Evolutionary conservation across 1,284 basidiomycete genomes (phyloP).

Genomic region (Wolfiporia cocos): DNA sequence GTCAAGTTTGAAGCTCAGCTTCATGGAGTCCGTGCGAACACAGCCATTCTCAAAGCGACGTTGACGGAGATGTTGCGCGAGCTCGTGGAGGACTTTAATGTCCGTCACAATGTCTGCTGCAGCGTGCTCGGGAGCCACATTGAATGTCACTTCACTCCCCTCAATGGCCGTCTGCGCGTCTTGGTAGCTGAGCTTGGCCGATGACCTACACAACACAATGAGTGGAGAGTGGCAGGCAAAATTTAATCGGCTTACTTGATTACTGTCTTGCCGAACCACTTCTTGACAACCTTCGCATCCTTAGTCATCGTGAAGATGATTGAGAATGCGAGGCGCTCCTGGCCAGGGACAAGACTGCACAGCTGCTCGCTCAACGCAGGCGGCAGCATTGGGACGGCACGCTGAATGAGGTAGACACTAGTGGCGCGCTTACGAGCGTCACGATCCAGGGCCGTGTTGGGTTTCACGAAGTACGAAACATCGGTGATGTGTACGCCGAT

Average conservation of each 20-base stretch:
- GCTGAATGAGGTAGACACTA: constrained; percentile 94
- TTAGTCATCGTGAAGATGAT: constrained; percentile 82
- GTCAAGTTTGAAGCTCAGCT: constrained; percentile 79
- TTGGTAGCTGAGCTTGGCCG: constrained; percentile 79
- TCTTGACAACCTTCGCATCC: constrained; percentile 79
- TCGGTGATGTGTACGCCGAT: constrained; percentile 95
- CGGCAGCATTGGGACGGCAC: constrained; percentile 95
- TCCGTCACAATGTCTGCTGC: constrained; percentile 68
- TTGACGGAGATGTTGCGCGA: constrained; percentile 72
- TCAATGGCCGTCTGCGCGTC: constrained; percentile 82
- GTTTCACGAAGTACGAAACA: constrained; percentile 94
- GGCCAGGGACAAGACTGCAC: constrained; percentile 85
- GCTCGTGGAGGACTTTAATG: constrained; percentile 60
- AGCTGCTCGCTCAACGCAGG: constrained; percentile 87
- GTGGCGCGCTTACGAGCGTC: constrained; percentile 97
- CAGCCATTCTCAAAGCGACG: constrained; percentile 81
- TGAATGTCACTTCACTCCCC: constrained; percentile 55
- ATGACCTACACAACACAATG: constrained; percentile 48
- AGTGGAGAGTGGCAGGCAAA: neutral
- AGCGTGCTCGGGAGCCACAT: constrained; percentile 53
- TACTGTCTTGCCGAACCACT: constrained; percentile 91
- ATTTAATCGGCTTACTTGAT: constrained; percentile 58
- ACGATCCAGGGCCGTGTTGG: constrained; percentile 93
- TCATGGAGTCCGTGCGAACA: constrained; percentile 67
- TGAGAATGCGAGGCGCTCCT: constrained; percentile 89